Percentiles rank a stretch among this genome's conserved stretches.
phyloP scores from a whole-genome alignment of 495 filamentous ascomycete genomes.

The Bryoglossum gracile region DNA sequence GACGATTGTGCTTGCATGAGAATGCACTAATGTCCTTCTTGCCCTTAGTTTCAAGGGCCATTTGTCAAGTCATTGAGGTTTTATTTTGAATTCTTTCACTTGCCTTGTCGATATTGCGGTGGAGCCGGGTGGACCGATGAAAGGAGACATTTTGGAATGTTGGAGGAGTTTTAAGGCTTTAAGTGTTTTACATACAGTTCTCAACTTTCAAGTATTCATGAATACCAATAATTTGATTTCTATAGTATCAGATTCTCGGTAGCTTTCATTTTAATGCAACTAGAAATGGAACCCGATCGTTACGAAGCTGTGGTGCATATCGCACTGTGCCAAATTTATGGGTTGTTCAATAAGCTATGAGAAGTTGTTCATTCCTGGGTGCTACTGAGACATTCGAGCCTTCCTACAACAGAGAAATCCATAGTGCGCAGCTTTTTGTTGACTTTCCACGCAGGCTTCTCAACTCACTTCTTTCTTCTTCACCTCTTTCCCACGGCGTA shows the following conservation, averaged over 20 bases:
- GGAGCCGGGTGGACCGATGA: conserved; percentile 2
- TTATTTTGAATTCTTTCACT: conserved; percentile 9
- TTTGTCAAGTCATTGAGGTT: conserved; percentile 6
- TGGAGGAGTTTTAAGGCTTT: conserved; percentile 4
- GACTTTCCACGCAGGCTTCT: conserved; percentile 7
- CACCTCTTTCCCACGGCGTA: conserved; percentile 5
- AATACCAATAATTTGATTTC: conserved; percentile 5
- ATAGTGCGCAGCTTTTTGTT: conserved; percentile 7
- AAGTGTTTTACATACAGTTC: conserved; percentile 6
- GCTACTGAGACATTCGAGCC: conserved; percentile 5
- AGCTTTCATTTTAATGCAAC: conserved; percentile 6
- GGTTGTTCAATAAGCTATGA: conserved; percentile 6
- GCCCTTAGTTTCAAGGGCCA: conserved; percentile 1
- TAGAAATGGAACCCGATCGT: conserved; percentile 4
- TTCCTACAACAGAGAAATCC: conserved; percentile 5
- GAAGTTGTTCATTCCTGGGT: conserved; percentile 3
- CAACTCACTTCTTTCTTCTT: conserved; percentile 10
- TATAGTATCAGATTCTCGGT: conserved; percentile 6
- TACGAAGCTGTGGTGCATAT: too few species aligned
- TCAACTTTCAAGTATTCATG: conserved; percentile 7
- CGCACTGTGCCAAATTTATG: background rate
- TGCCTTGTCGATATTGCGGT: conserved; percentile 6
- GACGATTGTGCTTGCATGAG: conserved; percentile 11
- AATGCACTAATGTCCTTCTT: conserved; percentile 10
- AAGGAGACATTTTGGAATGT: conserved; percentile 9